phyloP scores from a whole-genome alignment of 768 basidiomycete species.

The Coprinopsis marcescibilis region DNA sequence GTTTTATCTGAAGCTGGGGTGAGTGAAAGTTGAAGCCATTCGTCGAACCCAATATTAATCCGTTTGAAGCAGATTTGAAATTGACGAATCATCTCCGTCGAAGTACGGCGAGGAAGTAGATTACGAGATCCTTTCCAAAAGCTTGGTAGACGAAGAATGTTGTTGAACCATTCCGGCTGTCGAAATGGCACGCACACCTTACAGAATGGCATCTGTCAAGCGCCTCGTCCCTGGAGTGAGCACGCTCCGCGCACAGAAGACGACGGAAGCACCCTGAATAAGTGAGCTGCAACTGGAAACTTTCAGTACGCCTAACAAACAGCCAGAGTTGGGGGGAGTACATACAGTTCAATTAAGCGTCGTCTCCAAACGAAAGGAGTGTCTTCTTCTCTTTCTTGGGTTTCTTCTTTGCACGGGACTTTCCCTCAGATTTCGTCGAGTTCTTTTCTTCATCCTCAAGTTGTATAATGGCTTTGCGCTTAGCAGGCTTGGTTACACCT shows the following conservation, averaged over 20 bases:
- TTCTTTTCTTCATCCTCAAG: slow-evolving; percentile 22
- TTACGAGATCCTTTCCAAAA: slow-evolving; percentile 44
- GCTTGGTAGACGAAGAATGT: too few relatives aligned
- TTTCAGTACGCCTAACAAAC: too few relatives aligned
- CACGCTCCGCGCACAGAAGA: too few relatives aligned
- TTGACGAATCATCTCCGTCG: slow-evolving; percentile 50
- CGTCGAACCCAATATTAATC: background rate
- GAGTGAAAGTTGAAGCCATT: slow-evolving; percentile 14
- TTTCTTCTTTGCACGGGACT: slow-evolving; percentile 45
- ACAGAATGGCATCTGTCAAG: too few relatives aligned
- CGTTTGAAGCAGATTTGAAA: slow-evolving; percentile 36
- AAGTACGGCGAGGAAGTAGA: slow-evolving; percentile 27
- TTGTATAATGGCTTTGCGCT: slow-evolving; percentile 35
- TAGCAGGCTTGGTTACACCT: slow-evolving; percentile 26
- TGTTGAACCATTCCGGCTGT: too few relatives aligned
- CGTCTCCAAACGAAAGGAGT: slow-evolving; percentile 55
- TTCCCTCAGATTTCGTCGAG: slow-evolving; percentile 26
- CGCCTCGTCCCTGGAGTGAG: too few relatives aligned
- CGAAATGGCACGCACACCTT: too few relatives aligned
- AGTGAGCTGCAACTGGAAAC: too few relatives aligned
- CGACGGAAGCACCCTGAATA: too few relatives aligned
- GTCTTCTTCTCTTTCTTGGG: slow-evolving; percentile 45
- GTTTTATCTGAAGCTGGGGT: slow-evolving; percentile 59
- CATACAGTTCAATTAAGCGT: too few relatives aligned
- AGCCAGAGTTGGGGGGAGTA: too few relatives aligned